Conservation (phyloP, 1,139 yeast species). For the Debaryomyces singareniensis region DNA sequence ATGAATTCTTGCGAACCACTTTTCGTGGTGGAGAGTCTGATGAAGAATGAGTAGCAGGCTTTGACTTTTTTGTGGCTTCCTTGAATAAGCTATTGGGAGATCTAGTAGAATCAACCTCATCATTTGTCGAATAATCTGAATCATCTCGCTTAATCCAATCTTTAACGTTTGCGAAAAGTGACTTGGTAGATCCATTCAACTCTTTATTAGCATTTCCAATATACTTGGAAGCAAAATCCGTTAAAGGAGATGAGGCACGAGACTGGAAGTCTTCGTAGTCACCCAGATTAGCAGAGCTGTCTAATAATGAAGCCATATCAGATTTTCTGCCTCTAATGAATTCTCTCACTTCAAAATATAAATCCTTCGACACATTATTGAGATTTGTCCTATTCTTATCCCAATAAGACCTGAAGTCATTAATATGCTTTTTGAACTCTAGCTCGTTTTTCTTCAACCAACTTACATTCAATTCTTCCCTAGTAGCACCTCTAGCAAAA, state of each 20-base stretch:
- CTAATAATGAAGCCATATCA: slow-evolving; percentile 28
- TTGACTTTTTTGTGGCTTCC: no score
- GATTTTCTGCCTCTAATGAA: slow-evolving; percentile 53
- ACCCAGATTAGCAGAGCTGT: slow-evolving; percentile 15
- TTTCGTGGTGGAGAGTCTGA: no score
- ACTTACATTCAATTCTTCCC: slow-evolving; percentile 91
- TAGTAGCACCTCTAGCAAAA: slow-evolving; percentile 94
- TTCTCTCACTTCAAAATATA: slow-evolving; percentile 78
- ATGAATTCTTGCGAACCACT: no score
- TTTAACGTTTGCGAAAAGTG: slow-evolving; percentile 56
- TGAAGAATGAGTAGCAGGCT: no score
- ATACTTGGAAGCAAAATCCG: slow-evolving; percentile 56
- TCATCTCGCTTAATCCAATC: slow-evolving; percentile 55
- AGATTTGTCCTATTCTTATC: slow-evolving; percentile 64
- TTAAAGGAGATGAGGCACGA: slow-evolving; percentile 44
- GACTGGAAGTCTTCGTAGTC: slow-evolving; percentile 25
- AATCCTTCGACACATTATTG: slow-evolving; percentile 71
- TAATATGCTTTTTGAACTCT: slow-evolving; percentile 85
- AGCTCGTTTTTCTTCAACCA: slow-evolving; percentile 97
- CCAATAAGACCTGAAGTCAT: slow-evolving; percentile 81
- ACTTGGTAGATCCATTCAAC: slow-evolving; percentile 28
- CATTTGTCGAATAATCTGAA: slow-evolving; percentile 5
- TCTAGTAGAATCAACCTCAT: slow-evolving; percentile 1
- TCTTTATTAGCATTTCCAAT: slow-evolving; percentile 50
- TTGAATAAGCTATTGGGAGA: no score